Evolutionary conservation across 2,329 filamentous ascomycete genomes (phyloP), one percentile per base, ranked within the genome.

Genomic region (Penicillium sp.): DNA sequence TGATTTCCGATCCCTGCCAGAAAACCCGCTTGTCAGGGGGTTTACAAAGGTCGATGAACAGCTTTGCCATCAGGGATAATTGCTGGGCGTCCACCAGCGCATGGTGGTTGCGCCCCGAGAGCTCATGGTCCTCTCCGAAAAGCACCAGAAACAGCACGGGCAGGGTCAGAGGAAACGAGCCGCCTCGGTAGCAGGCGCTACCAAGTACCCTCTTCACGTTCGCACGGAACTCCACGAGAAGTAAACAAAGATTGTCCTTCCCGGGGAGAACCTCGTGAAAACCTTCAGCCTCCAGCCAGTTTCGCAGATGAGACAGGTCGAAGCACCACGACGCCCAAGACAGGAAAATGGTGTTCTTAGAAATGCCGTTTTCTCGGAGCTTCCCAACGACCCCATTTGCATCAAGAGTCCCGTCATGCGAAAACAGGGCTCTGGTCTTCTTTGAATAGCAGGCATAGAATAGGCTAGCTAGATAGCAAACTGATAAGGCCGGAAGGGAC

Each of bases 1-100:
- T n/a, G n/a, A n/a, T n/a, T n/a, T n/a, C n/a, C n/a, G n/a, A n/a
- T n/a, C n/a, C n/a, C n/a, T n/a, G 35, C 46, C 42, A 43, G 20
- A 25, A 1, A 6, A 39, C 31, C 42, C 43, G 38, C 43, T 46
- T 3, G 2, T 27, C 2, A 13, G 24, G 42, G 4, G 38, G 46
- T 20, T 40, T 50, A 6, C 43, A 46, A 1, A 49, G 42, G 11
- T 50, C 31, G 30, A 46, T 6, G 8, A 46, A 53, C 18, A 46
- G 1, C 2, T 22, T 24, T 2, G 20, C 6, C 18, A 53, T 18
- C n/a, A 30, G 18, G 3, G 42, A 7, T 16, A 46, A 25, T 20
- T 46, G 46, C 36, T 38, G 24, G 4, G 50, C 42, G 9, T 53
- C 46, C 13, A 42, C 27, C 2, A 53, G 22, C 11, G 50, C 46